Conservation (phyloP, 129 eudicot genomes). For the Flaveria ramosissima region DNA sequence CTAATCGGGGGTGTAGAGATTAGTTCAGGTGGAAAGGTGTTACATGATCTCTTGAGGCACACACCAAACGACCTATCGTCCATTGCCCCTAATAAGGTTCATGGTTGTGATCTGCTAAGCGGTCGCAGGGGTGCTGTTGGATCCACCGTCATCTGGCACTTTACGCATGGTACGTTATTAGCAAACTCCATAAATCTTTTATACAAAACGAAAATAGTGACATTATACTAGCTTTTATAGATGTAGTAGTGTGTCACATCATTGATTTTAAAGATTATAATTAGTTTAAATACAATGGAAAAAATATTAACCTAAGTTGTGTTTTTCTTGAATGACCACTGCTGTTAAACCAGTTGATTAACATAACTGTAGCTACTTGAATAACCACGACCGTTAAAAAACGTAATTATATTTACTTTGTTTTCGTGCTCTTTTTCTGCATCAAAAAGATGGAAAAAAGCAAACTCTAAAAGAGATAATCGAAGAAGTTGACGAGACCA, state of each 20-base stretch:
- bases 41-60: conserved; percentile 32
- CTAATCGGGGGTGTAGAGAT: conserved; percentile 25
- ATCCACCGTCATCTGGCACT: conserved; percentile 32
- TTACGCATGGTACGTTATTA: conserved; percentile 31
- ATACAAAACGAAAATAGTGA: too few relatives aligned
- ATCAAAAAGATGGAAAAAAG: conserved; percentile 35
- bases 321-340: too few relatives aligned
- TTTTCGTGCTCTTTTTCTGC: neutral
- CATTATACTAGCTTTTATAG: too few relatives aligned
- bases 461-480: conserved; percentile 23
- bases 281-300: neutral
- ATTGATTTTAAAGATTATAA: too few relatives aligned
- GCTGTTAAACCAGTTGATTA: too few relatives aligned
- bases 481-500: conserved; percentile 35
- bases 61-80: conserved; percentile 32
- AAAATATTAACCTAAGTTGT: neutral
- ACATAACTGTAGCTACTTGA: too few relatives aligned
- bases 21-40: conserved; percentile 27
- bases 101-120: conserved; percentile 33
- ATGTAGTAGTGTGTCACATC: too few relatives aligned
- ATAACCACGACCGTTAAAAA: too few relatives aligned
- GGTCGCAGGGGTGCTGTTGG: conserved; percentile 38
- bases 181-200: neutral
- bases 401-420: too few relatives aligned
- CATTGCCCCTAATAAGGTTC: conserved; percentile 27